Conservation (phyloP, 441 rosid genomes). For the Populus hybrid region DNA sequence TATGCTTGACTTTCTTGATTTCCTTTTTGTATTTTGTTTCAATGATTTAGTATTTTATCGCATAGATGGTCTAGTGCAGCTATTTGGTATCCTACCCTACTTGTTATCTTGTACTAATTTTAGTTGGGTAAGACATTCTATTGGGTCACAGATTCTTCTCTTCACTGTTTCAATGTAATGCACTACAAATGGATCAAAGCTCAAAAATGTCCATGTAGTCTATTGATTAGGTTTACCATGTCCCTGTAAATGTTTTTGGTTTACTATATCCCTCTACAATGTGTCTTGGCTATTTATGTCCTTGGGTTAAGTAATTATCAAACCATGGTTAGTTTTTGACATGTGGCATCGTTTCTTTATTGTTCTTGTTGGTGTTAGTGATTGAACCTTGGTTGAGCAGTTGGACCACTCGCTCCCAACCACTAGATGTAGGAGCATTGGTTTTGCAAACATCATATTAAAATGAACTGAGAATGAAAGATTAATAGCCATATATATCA, state of each 20-base stretch:
- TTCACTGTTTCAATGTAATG: background rate
- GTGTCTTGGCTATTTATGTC: background rate
- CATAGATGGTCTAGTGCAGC: background rate
- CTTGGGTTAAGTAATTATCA: background rate
- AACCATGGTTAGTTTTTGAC: background rate
- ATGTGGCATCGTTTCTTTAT: background rate
- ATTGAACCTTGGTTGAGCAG: background rate
- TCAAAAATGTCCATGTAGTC: background rate
- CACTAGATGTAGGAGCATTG: background rate
- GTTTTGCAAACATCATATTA: background rate
- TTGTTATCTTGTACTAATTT: background rate
- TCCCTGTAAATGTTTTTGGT: background rate
- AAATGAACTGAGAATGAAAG: background rate
- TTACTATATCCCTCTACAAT: background rate
- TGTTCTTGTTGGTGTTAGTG: background rate
- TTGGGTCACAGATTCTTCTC: background rate
- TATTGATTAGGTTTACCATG: background rate
- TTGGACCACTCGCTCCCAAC: background rate
- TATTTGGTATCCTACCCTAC: background rate
- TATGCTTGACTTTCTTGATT: slow-evolving; percentile 7
- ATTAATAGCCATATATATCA: background rate
- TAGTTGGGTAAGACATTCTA: background rate
- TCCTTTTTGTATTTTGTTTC: background rate
- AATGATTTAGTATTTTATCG: background rate
- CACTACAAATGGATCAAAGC: background rate